Base-by-base conservation (phyloP, 805 yeast genomes). In the Hanseniaspora clermontiae region DNA sequence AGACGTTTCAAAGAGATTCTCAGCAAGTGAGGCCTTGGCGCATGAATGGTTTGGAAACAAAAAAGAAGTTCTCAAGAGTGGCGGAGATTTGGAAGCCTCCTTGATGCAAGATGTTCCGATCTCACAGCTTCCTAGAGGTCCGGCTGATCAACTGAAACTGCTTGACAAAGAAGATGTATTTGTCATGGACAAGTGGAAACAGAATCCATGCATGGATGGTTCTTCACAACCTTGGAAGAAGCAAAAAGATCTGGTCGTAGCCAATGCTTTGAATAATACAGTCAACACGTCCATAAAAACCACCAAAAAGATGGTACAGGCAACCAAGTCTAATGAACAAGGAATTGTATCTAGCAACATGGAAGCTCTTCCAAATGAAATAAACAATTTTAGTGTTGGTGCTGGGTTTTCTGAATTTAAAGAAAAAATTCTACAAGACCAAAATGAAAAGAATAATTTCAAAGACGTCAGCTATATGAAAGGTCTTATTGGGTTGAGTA, bases 31-130 rank as follows among this genome's bases (percentile, higher is more conserved):
- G 56, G 97, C 97, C 0, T 72, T 91, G 48, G 66, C 72, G 19
- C 95, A 88, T 66, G 83, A 84, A 3, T 93, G 98, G 98, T 72
- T 91, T n/a, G 67, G 59, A 36, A 59, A 61, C 14, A 17, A 27
- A 24, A 39, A 50, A 58, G 61, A 59, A 17, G n/a, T 12, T 20
- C 2, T 24, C 17, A 19, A 20, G 7, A 14, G 15, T 45, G n/a
- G 27, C 45, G 11, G 19, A 31, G 32, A 31, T 34, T 6, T 46
- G 29, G 38, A 32, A 27, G 10, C 17, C 43, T 7, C 15, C 17
- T 12, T 14, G n/a, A 20, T 42, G 2, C 49, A 50, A 36, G 29
- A 36, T 10, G 15, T 55, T 6, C 46, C 58, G 1, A 24, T 55
- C 8, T 55, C 58, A 19, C 58, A 55, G 27, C 11, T 29, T 8